Conservation (phyloP, 2,329 filamentous ascomycete genomes). For the Neobulgaria alba region DNA sequence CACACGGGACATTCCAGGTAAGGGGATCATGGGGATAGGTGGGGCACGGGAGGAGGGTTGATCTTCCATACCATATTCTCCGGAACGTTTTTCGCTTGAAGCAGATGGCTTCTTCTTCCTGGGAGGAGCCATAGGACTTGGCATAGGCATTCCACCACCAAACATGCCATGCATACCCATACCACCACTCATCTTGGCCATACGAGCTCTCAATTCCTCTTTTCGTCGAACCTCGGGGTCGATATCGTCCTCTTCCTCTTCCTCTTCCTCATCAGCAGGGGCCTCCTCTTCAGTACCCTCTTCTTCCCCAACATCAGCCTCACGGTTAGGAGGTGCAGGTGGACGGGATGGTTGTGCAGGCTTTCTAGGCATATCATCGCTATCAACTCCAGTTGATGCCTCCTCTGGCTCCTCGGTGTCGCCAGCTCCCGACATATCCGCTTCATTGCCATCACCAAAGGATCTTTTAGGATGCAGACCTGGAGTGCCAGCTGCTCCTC, state of each 20-base stretch:
- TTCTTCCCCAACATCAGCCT: slow-evolving; percentile 39
- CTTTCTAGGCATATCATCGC: slow-evolving; percentile 46
- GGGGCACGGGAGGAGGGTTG: slow-evolving; percentile 38
- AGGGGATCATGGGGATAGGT: slow-evolving; percentile 47
- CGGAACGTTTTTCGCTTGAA: slow-evolving; percentile 34
- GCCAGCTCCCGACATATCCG: slow-evolving; percentile 55
- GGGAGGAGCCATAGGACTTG: slow-evolving; percentile 37
- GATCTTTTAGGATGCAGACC: slow-evolving; percentile 30
- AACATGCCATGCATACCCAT: slow-evolving; percentile 98
- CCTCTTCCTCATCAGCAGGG: slow-evolving; percentile 47
- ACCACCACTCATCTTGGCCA: slow-evolving; percentile 97
- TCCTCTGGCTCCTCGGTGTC: slow-evolving; percentile 53
- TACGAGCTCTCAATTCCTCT: slow-evolving; percentile 83
- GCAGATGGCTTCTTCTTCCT: slow-evolving; percentile 48
- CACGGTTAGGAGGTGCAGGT: slow-evolving; percentile 31
- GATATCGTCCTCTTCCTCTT: slow-evolving; percentile 75
- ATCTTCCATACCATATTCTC: slow-evolving; percentile 38
- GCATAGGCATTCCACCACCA: slow-evolving; percentile 60
- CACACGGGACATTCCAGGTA: slow-evolving; percentile 62
- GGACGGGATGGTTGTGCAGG: slow-evolving; percentile 30
- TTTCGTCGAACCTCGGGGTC: slow-evolving; percentile 80
- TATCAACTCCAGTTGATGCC: slow-evolving; percentile 58
- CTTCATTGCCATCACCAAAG: slow-evolving; percentile 53
- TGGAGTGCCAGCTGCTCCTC: slow-evolving; percentile 29
- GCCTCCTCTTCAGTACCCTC: slow-evolving; percentile 35